Base-by-base conservation (phyloP, 768 basidiomycete species). In the Rhodotorula sphaerocarpa region DNA sequence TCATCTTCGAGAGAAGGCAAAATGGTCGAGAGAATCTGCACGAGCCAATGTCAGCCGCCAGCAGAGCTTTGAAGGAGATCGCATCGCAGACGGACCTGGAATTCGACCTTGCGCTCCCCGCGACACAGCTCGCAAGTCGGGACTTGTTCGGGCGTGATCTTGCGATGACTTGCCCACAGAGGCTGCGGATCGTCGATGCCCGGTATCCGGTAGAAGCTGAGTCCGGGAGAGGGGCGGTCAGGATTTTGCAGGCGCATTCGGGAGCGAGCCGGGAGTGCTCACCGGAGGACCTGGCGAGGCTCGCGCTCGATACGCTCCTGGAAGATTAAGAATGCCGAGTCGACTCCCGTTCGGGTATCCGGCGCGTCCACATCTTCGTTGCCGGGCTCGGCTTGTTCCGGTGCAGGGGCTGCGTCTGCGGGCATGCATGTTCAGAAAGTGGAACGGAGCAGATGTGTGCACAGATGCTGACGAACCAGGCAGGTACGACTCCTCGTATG, bases 221-320 rank as follows among this genome's bases (percentile, higher is more conserved):
- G n/a, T 5, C 3, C 20, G 7, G 7, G 23, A 7, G 11, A 28
- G 2, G 4, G 2, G 20, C 9, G 36, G 1, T 7, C 16, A 21
- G 23, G 33, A n/a, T n/a, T n/a, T 33, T 6, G 2, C 36, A 39
- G 36, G 36, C 36, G 16, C 10, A 16, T 23, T 16, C 31, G 31
- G 18, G 21, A 25, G 27, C 11, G 27, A 42, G 36, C 23, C 15
- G 46, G 9, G 27, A 9, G 16, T 39, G 42, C 64, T 30, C 12
- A 71, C 71, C 71, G 63, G 1, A 72, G 43, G 28, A 72, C 71
- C 55, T 72, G 71, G 28, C 66, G 56, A 7, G 71, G 71, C 52
- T 68, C 61, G 14, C 66, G 57, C 52, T 67, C 54, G 34, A 72
- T 56, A 3, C 69, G 52, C 23, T 70, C 69, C 50, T 70, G 67